These are phyloP conservation scores for Euphorbia peplus DNA, from an alignment of 345 rosid species.

Conservation along the genomic window DNA sequence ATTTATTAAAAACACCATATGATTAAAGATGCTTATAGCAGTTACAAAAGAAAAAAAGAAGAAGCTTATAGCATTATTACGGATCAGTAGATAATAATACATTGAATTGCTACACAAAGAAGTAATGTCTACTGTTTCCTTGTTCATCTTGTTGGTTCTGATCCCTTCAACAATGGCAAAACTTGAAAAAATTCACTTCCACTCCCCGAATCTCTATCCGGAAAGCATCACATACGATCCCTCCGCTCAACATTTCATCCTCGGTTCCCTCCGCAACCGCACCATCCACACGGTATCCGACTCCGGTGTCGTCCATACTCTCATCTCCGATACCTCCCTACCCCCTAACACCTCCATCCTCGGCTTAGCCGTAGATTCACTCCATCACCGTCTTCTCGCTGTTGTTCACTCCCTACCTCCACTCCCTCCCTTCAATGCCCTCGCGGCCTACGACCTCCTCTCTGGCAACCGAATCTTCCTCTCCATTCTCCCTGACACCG, in stretches of 20 bases:
- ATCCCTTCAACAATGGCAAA: constrained; percentile 27
- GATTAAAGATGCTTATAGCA: too few relatives aligned
- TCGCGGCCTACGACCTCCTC: constrained; percentile 81
- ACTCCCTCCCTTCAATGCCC: constrained; percentile 72
- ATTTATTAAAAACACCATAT: too few relatives aligned
- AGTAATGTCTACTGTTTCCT: not conserved
- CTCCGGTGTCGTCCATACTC: constrained; percentile 59
- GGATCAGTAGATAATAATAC: too few relatives aligned
- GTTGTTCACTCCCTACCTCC: constrained; percentile 39
- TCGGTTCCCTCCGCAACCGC: constrained; percentile 65
- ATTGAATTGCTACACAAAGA: too few relatives aligned
- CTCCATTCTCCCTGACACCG: constrained; percentile 31
- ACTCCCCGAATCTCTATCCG: constrained; percentile 64
- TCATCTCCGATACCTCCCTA: constrained; percentile 52
- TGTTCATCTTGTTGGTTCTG: constrained; percentile 16
- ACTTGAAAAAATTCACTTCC: constrained; percentile 62
- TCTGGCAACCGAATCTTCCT: constrained; percentile 42
- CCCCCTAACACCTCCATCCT: constrained; percentile 58
- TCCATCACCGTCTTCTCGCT: constrained; percentile 66
- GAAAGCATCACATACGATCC: constrained; percentile 76
- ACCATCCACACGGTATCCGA: constrained; percentile 69
- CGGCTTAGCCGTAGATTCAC: constrained; percentile 58
- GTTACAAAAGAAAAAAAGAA: too few relatives aligned
- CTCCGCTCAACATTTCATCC: constrained; percentile 67
- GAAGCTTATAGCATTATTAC: too few relatives aligned